Evolutionary conservation across 2,329 filamentous ascomycete genomes (phyloP), one percentile per base, ranked within the genome.

Genomic region (Biscogniauxia marginata): DNA sequence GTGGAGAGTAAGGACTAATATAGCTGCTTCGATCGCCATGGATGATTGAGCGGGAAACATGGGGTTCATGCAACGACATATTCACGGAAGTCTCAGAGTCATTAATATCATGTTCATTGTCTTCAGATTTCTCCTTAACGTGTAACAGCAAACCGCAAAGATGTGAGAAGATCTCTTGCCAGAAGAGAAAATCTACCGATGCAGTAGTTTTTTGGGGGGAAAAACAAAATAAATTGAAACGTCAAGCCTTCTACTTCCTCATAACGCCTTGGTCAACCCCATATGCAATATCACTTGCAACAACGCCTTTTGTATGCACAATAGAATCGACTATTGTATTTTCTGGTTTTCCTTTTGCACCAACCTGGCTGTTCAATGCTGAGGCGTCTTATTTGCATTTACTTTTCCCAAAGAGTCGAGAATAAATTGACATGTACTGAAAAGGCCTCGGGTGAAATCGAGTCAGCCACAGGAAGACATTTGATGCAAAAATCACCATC

Each of bases 361-460:
- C 45, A 46, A 21, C 45, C 18, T 21, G 21, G 6, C n/a, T n/a
- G n/a, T 49, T 22, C 16, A 49, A 58, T 52, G 49, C 50, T 54
- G 59, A 60, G 57, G 62, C 56, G 59, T 56, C 55, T 59, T 60
- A 57, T 65, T 64, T 65, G 60, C 54, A 55, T 58, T 57, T 63
- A 57, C 56, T 64, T 60, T 58, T 60, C 53, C 54, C 57, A 61
- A 54, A 60, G 63, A 62, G 59, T 53, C 56, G 57, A 56, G 56
- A 63, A 59, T 56, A 53, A 67, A 65, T 58, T 59, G 58, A 62
- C 56, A 65, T 64, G 61, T 65, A 63, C 61, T 54, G 57, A 64
- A 61, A 65, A 65, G 65, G 57, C 52, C 61, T 61, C 50, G 56
- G 60, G 58, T 50, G 60, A 64, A 62, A 65, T 62, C 55, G 53